These are phyloP conservation scores for Pseudogymnoascus destructans DNA, from an alignment of 2,329 filamentous ascomycete species.

Conservation along the genomic window DNA sequence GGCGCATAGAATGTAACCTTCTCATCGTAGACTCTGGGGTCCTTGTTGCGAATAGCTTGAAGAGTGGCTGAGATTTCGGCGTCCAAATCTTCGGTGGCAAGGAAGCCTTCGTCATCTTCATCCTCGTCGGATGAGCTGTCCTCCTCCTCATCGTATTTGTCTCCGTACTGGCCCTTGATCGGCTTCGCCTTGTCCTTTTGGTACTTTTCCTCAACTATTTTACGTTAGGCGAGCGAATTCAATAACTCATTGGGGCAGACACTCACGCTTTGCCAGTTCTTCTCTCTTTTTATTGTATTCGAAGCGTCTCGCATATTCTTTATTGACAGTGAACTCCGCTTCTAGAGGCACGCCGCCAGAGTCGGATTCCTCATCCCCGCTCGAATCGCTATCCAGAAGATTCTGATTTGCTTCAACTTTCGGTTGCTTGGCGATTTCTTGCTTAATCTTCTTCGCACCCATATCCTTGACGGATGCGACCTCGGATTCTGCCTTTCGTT, in stretches of 20 bases:
- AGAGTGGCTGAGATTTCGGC: slow-evolving; percentile 77
- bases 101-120: slow-evolving; percentile 80
- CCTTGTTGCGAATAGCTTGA: slow-evolving; percentile 76
- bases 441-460: slow-evolving; percentile 22
- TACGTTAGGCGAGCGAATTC: slow-evolving; percentile 17
- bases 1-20: slow-evolving; percentile 64
- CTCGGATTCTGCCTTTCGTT: slow-evolving; percentile 24
- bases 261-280: slow-evolving; percentile 58
- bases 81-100: slow-evolving; percentile 76
- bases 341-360: slow-evolving; percentile 27
- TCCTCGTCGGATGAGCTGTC: slow-evolving; percentile 61
- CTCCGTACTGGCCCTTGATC: slow-evolving; percentile 31
- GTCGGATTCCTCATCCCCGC: slow-evolving; percentile 25
- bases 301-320: slow-evolving; percentile 77
- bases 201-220: slow-evolving; percentile 77
- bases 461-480: slow-evolving; percentile 12
- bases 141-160: slow-evolving; percentile 39
- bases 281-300: slow-evolving; percentile 97
- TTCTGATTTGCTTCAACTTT: slow-evolving; percentile 23
- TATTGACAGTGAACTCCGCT: slow-evolving; percentile 63
- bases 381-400: slow-evolving; percentile 37
- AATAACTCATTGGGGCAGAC: slow-evolving; percentile 11
- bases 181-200: slow-evolving; percentile 32
- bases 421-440: slow-evolving; percentile 14
- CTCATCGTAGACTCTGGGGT: slow-evolving; percentile 80